phyloP scores from a whole-genome alignment of 2,329 filamentous ascomycete genomes.

The Aspergillus nomiae region DNA sequence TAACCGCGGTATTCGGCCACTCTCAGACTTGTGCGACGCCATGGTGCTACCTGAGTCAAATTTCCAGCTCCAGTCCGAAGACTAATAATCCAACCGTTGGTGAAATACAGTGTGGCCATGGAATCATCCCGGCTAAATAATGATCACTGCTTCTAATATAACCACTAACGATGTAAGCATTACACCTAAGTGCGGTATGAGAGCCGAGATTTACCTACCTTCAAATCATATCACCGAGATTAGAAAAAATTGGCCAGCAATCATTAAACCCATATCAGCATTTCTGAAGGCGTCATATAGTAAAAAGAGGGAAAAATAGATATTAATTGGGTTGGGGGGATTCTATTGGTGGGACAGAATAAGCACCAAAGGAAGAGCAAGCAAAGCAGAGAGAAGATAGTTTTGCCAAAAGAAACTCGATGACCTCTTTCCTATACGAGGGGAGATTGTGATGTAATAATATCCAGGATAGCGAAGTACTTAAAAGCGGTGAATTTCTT shows the following conservation, averaged over 20 bases:
- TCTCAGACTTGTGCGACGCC: slow-evolving; percentile 38
- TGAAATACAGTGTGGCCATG: slow-evolving; percentile 23
- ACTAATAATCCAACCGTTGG: slow-evolving; percentile 28
- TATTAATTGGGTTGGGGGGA: background rate
- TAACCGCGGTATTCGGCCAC: slow-evolving; percentile 32
- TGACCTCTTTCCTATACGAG: slow-evolving; percentile 1
- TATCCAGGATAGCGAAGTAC: background rate
- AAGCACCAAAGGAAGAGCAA: background rate
- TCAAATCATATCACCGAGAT: background rate
- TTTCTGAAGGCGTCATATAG: background rate
- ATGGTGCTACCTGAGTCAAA: slow-evolving; percentile 34
- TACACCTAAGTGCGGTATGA: background rate
- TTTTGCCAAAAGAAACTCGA: background rate
- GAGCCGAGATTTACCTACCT: background rate
- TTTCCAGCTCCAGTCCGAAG: slow-evolving; percentile 30
- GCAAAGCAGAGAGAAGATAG: background rate
- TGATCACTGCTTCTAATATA: slow-evolving; percentile 3
- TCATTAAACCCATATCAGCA: background rate
- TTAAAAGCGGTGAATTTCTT: slow-evolving; percentile 2
- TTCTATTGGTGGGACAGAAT: slow-evolving; percentile 6
- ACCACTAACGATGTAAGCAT: slow-evolving; percentile 5
- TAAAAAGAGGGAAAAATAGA: background rate
- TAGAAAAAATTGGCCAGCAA: background rate
- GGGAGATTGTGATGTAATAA: slow-evolving; percentile 12
- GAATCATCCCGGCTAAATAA: slow-evolving; percentile 34